Percentiles rank a stretch among this genome's conserved stretches.
Evolutionary conservation across 176 grass and related monocot species (phyloP).

Genomic region (Saccharum officinarum): DNA sequence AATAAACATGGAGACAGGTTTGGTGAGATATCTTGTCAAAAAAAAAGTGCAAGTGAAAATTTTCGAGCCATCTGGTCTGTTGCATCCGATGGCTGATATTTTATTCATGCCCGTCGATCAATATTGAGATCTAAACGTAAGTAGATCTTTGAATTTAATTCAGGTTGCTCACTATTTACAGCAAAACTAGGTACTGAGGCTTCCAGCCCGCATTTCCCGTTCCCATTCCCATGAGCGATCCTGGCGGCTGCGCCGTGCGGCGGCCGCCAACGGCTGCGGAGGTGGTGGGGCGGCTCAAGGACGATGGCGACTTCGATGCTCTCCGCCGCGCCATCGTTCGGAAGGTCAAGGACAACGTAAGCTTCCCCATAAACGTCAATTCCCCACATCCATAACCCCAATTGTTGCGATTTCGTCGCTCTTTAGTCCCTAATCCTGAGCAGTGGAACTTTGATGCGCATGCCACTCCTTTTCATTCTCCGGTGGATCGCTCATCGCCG

Average conservation of each 20-base stretch:
- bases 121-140: background rate
- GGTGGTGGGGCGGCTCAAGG: slow-evolving; percentile 62
- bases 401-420: background rate
- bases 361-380: background rate
- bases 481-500: background rate
- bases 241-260: background rate
- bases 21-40: background rate
- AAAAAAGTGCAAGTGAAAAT: background rate
- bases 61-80: background rate
- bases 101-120: background rate
- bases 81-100: background rate
- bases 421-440: background rate
- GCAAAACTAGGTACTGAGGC: slow-evolving; percentile 10
- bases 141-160: background rate
- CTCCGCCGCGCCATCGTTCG: slow-evolving; percentile 60
- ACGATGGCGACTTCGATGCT: slow-evolving; percentile 69
- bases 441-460: background rate
- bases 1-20: background rate
- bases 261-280: slow-evolving; percentile 50
- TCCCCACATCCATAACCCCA: background rate
- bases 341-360: slow-evolving; percentile 75
- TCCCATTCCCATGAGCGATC: slow-evolving; percentile 38
- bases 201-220: background rate
- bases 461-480: slow-evolving; percentile 2
- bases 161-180: background rate